phyloP scores from a whole-genome alignment of 352 stramenopile species.

The Hyaloperonospora arabidopsidis region DNA sequence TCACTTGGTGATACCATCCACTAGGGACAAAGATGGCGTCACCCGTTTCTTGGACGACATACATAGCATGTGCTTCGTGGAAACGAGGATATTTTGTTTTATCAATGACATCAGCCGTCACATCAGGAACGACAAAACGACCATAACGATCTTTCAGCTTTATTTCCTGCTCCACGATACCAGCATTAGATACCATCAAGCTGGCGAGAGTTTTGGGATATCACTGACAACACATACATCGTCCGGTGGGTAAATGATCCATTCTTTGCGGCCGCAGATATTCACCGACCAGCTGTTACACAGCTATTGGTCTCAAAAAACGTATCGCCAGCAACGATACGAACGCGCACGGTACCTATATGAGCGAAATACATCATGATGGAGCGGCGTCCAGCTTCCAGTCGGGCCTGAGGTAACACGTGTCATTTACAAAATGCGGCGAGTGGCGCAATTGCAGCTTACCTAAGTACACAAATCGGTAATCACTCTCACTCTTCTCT shows the following conservation, averaged over 20 bases:
- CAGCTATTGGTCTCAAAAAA: not conserved
- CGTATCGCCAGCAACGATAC: not conserved
- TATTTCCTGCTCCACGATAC: constrained; percentile 33
- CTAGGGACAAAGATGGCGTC: constrained; percentile 94
- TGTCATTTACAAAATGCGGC: not conserved
- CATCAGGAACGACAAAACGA: constrained; percentile 44
- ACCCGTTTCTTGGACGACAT: constrained; percentile 52
- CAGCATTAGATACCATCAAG: constrained; percentile 5
- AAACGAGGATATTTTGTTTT: constrained; percentile 46
- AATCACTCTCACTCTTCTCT: constrained; percentile 70
- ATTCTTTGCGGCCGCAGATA: constrained; percentile 91
- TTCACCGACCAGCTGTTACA: constrained; percentile 92
- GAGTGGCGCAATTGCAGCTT: not conserved
- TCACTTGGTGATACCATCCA: constrained; percentile 93
- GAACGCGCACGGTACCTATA: constrained; percentile 65
- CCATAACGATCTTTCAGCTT: constrained; percentile 75
- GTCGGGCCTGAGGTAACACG: constrained; percentile 46
- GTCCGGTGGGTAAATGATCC: constrained; percentile 82
- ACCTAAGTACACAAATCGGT: constrained; percentile 96
- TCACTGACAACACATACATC: constrained; percentile 36
- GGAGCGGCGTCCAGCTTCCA: constrained; percentile 86
- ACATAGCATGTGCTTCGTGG: constrained; percentile 34
- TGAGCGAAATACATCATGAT: constrained; percentile 94
- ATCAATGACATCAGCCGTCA: constrained; percentile 41
- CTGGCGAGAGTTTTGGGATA: not conserved